Percentiles rank a stretch among this genome's conserved stretches.
phyloP scores from a whole-genome alignment of 495 filamentous ascomycete genomes.

The Daldinia concentrica region DNA sequence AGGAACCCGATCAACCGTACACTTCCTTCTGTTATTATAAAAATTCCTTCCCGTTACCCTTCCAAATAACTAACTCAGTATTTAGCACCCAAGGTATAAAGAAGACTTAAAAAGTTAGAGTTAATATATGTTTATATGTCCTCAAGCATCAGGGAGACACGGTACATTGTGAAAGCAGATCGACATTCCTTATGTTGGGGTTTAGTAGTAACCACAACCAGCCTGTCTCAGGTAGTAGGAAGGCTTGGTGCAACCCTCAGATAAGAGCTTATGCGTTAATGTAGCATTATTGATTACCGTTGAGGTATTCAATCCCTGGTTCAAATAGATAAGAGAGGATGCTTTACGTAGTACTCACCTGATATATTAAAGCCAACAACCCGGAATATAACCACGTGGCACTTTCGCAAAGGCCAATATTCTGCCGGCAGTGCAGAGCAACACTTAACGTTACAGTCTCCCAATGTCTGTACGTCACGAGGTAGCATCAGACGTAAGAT shows the following conservation, averaged over 20 bases:
- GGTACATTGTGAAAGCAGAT: too few relatives aligned
- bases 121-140: too few relatives aligned
- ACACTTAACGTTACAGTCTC: background rate
- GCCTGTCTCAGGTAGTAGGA: background rate
- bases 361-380: background rate
- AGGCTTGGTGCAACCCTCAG: background rate
- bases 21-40: too few relatives aligned
- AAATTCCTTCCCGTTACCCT: too few relatives aligned
- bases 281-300: background rate
- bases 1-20: too few relatives aligned
- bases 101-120: too few relatives aligned
- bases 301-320: background rate
- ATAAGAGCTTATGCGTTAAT: background rate
- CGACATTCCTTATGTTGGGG: background rate
- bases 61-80: too few relatives aligned
- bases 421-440: background rate
- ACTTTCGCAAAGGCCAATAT: background rate
- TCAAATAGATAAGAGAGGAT: background rate
- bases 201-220: background rate
- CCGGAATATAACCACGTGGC: background rate
- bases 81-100: too few relatives aligned
- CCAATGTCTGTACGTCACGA: background rate
- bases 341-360: background rate
- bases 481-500: background rate
- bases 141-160: too few relatives aligned